Percentiles rank a stretch among this genome's conserved stretches.
Conservation (phyloP, 352 stramenopile species). For the Phytophthora meadii region DNA sequence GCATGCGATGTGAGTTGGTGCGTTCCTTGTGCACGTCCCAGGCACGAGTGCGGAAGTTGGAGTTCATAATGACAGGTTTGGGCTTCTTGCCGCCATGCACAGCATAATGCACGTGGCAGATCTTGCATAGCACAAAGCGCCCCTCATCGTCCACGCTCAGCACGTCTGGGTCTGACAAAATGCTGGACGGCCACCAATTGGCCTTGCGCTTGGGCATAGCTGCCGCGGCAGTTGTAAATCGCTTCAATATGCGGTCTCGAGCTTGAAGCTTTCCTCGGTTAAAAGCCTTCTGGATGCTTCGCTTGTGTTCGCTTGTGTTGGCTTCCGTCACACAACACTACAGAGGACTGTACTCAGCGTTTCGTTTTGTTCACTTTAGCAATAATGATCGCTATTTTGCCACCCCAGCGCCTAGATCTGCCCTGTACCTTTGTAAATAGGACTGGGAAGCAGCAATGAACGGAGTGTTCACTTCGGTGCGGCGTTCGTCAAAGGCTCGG, state of each 20-base stretch:
- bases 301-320: conserved; percentile 9
- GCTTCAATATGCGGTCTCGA: conserved; percentile 4
- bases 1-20: conserved; percentile 78
- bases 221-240: neutral
- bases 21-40: conserved; percentile 87
- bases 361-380: conserved; percentile 8
- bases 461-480: neutral
- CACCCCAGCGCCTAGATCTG: too few species aligned
- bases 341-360: conserved; percentile 13
- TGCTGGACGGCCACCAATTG: conserved; percentile 77
- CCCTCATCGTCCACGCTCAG: conserved; percentile 83
- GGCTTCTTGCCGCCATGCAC: conserved; percentile 84
- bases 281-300: conserved; percentile 21
- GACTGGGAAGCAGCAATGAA: neutral
- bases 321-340: conserved; percentile 3
- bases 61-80: conserved; percentile 87
- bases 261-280: conserved; percentile 2
- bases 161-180: conserved; percentile 73
- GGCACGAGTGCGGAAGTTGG: conserved; percentile 76
- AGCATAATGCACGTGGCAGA: conserved; percentile 84
- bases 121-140: conserved; percentile 81
- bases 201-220: conserved; percentile 79
- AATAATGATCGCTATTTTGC: too few species aligned
- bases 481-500: neutral
- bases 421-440: too few species aligned